A percentile compares a stretch with the other conserved stretches of the same genome.
Evolutionary conservation across 2,329 filamentous ascomycete genomes (phyloP).

Genomic region (Aspergillus quadricinctus): DNA sequence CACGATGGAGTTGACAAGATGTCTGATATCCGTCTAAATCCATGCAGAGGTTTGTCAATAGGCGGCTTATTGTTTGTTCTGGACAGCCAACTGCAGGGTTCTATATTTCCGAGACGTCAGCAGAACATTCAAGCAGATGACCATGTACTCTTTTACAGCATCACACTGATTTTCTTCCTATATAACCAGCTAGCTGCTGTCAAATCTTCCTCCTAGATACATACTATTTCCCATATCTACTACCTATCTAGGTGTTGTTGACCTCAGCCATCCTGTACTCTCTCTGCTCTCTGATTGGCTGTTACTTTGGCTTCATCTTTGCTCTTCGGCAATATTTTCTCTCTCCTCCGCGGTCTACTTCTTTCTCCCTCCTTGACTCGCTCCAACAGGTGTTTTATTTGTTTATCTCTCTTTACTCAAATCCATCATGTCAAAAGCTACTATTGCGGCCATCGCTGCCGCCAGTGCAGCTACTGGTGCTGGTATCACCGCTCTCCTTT

Average conservation of each 20-base stretch:
- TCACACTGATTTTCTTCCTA: too few species aligned
- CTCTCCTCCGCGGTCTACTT: slow-evolving; percentile 1
- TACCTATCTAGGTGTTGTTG: too few species aligned
- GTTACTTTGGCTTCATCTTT: slow-evolving; percentile 8
- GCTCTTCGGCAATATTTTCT: slow-evolving; percentile 4
- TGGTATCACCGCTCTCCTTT: slow-evolving; percentile 64
- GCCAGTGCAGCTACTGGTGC: slow-evolving; percentile 73
- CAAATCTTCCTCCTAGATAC: not conserved
- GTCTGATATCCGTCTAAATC: not conserved
- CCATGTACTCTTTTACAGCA: not conserved
- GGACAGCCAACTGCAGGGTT: not conserved
- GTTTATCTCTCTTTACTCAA: not conserved
- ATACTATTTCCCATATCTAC: too few species aligned
- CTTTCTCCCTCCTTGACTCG: slow-evolving; percentile 1
- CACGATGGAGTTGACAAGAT: not conserved
- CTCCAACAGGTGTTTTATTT: not conserved
- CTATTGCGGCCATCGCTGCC: slow-evolving; percentile 69
- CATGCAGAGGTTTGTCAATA: not conserved
- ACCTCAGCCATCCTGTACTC: not conserved
- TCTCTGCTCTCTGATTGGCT: slow-evolving; percentile 21
- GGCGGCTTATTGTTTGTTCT: not conserved
- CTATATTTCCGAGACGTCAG: not conserved
- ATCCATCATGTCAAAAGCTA: slow-evolving; percentile 69
- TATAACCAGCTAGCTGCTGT: not conserved
- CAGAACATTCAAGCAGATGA: not conserved